Conservation (phyloP, 2,329 filamentous ascomycete genomes). For the Bipolaris sorokiniana region DNA sequence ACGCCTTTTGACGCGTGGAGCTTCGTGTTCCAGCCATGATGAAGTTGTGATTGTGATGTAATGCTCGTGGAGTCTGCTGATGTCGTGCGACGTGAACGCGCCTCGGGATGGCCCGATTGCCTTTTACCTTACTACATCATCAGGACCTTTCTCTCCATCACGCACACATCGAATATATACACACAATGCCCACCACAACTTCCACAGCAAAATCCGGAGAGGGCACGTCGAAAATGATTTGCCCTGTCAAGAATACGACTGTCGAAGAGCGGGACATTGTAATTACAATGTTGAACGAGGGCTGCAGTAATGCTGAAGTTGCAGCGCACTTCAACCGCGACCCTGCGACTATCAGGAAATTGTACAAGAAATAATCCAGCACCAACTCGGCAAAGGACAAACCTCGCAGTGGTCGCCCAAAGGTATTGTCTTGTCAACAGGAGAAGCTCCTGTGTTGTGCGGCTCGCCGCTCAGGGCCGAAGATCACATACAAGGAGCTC, state of each 20-base stretch:
- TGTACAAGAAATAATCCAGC: background rate
- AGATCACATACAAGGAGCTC: too few species aligned
- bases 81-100: slow-evolving; percentile 2
- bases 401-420: background rate
- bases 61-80: slow-evolving; percentile 1
- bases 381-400: background rate
- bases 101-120: slow-evolving; percentile 7
- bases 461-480: too few species aligned
- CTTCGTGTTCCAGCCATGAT: slow-evolving; percentile 39
- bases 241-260: background rate
- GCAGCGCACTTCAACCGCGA: background rate
- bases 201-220: background rate
- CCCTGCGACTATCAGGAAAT: too few species aligned
- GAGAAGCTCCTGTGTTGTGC: too few species aligned
- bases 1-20: slow-evolving; percentile 36
- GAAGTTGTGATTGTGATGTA: slow-evolving; percentile 5
- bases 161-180: background rate
- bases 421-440: too few species aligned
- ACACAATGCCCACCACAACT: background rate
- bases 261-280: background rate
- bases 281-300: background rate
- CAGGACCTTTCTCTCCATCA: background rate
- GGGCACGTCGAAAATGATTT: too few species aligned
- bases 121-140: background rate
- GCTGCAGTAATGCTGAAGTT: background rate